Conservation (phyloP, 106 monocot genomes). For the Alisma plantagoaquatica region DNA sequence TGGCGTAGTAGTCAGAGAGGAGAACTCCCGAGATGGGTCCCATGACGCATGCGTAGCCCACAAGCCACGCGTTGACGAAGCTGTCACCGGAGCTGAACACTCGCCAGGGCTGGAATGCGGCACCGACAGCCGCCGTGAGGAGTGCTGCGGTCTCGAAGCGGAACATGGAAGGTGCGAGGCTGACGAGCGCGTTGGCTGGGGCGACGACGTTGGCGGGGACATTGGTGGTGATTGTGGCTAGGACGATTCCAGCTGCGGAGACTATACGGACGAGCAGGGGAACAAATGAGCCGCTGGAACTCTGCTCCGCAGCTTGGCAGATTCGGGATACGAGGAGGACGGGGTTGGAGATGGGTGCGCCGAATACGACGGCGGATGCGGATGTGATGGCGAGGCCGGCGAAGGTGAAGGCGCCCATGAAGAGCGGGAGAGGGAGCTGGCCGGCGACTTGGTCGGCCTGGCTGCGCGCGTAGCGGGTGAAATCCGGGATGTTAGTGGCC, state of each 20-base stretch:
- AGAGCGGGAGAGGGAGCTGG: conserved; percentile 30
- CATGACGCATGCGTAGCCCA: conserved; percentile 30
- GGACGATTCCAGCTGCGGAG: conserved; percentile 17
- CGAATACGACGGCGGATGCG: conserved; percentile 30
- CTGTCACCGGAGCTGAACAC: conserved; percentile 20
- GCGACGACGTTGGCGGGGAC: conserved; percentile 49
- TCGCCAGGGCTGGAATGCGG: conserved; percentile 54
- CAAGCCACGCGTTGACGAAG: conserved; percentile 43
- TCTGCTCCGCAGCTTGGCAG: conserved; percentile 2
- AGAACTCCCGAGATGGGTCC: conserved; percentile 34
- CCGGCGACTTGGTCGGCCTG: conserved; percentile 33
- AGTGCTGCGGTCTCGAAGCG: conserved; percentile 26
- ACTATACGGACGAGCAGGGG: not conserved
- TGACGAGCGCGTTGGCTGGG: conserved; percentile 32
- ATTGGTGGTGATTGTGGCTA: conserved; percentile 40
- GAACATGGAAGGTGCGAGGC: conserved; percentile 29
- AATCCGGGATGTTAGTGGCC: conserved; percentile 39
- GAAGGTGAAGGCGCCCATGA: conserved; percentile 29
- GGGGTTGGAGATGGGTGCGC: conserved; percentile 30
- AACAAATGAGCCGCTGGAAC: not conserved
- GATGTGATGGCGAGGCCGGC: conserved; percentile 39
- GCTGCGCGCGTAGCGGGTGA: conserved; percentile 23
- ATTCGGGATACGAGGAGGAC: conserved; percentile 26
- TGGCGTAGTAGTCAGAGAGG: conserved; percentile 30
- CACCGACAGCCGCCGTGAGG: conserved; percentile 15